These are phyloP conservation scores for Gossypium davidsonii DNA, from an alignment of 441 rosid species.

Conservation along the genomic window DNA sequence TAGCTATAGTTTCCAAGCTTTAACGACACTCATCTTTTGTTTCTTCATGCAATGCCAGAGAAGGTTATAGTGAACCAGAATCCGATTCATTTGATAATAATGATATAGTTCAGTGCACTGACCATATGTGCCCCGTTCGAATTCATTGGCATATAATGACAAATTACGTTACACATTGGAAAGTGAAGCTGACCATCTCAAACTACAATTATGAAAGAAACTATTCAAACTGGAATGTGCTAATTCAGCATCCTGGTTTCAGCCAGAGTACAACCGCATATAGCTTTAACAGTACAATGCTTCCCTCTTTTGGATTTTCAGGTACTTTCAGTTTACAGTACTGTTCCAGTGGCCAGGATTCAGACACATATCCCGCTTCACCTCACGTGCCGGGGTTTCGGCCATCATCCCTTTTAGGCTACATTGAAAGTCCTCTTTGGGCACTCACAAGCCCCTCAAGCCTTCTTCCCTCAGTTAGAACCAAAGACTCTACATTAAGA, in stretches of 20 bases:
- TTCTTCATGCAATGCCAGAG: slow-evolving; percentile 23
- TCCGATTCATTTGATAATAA: background rate
- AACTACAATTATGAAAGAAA: slow-evolving; percentile 45
- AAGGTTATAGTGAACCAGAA: slow-evolving; percentile 16
- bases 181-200: slow-evolving; percentile 46
- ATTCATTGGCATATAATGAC: slow-evolving; percentile 60
- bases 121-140: slow-evolving; percentile 52
- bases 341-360: background rate
- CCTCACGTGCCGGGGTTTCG: no score
- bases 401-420: no score
- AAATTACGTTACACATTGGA: slow-evolving; percentile 45
- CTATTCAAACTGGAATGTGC: slow-evolving; percentile 53
- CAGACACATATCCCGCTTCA: background rate
- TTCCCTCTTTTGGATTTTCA: slow-evolving; percentile 37
- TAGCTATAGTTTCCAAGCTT: background rate
- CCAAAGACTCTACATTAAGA: no score
- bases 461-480: no score
- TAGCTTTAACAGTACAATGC: slow-evolving; percentile 48
- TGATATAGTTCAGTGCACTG: slow-evolving; percentile 43
- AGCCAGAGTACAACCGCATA: slow-evolving; percentile 26
- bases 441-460: no score
- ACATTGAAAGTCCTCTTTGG: no score
- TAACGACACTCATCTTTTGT: background rate
- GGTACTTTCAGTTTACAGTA: slow-evolving; percentile 22
- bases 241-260: slow-evolving; percentile 58